Base-by-base conservation (phyloP, 1,139 yeast genomes). In the Hyphopichia fennica region DNA sequence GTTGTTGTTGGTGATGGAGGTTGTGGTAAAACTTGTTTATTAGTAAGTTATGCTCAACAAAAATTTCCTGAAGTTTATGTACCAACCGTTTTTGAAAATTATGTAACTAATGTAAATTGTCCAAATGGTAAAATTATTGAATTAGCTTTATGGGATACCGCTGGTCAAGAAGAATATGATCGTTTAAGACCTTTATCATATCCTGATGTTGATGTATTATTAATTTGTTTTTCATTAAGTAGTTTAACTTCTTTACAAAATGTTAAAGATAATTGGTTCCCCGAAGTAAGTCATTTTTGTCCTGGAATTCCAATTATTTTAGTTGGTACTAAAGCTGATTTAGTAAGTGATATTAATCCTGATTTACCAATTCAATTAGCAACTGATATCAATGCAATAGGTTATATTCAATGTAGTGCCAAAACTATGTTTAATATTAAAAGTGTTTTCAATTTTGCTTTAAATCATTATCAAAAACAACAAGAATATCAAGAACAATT, bases 1-100 rank as follows among this genome's bases (percentile, higher is more conserved):
- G 93, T 90, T 17, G 91, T 89, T 18, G 96, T 91, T 4, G 98
- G 98, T 4, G 98, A 91, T 61, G 95, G 96, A 51, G 96, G 95
- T 13, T 87, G 96, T 59, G 98, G 98, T 27, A 91, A 91, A 63
- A 91, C 98, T 0, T 87, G 96, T 51, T 65, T 91, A 47, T 66
- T 91, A 45, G 85, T 87, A 25, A 79, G 91, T n/a, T 93, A 87
- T 58, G 80, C 91, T 3, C 82, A 84, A 51, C 90, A 90, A 20
- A 74, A 77, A 49, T 87, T 86, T 57, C 96, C 96, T 2, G 75
- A 75, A 37, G 75, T 79, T 11, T 87, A 87, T 57, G 90, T 87
- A n/a, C 96, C 97, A 2, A 88, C 96, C 0, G 87, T 90, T 19
- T 89, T 89, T 65, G 96, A 89, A 54, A 88, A 88, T 62, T 87